phyloP scores from a whole-genome alignment of 164 flowering plant genomes.

The Annona squamosa region DNA sequence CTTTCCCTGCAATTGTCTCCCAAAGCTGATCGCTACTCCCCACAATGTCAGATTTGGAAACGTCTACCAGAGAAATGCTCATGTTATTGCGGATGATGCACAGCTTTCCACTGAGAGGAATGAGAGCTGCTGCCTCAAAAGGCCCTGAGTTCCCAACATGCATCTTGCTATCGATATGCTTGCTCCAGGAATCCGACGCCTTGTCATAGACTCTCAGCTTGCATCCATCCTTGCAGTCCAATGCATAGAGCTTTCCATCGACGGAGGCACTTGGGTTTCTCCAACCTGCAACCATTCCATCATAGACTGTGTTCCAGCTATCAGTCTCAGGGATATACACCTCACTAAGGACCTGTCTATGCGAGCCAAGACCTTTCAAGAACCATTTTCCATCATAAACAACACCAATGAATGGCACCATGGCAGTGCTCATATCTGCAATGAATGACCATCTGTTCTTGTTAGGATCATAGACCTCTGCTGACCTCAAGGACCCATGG shows the following conservation, averaged over 20 bases:
- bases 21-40: constrained; percentile 44
- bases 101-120: constrained; percentile 58
- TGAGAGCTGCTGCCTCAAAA: constrained; percentile 69
- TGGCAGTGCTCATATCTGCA: constrained; percentile 74
- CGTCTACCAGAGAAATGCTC: constrained; percentile 69
- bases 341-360: constrained; percentile 72
- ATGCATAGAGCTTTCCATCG: constrained; percentile 61
- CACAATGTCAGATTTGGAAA: constrained; percentile 30
- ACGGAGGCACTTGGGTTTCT: constrained; percentile 57
- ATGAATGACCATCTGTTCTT: constrained; percentile 75
- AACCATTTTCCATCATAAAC: constrained; percentile 79
- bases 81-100: constrained; percentile 73
- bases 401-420: constrained; percentile 82
- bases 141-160: constrained; percentile 69
- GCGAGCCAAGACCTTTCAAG: constrained; percentile 73
- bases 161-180: constrained; percentile 57
- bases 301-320: constrained; percentile 59
- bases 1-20: constrained; percentile 72
- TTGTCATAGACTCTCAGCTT: constrained; percentile 65
- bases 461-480: constrained; percentile 79
- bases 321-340: constrained; percentile 59
- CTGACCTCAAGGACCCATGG: constrained; percentile 59
- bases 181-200: constrained; percentile 57
- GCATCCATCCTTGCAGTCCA: constrained; percentile 86
- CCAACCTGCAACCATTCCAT: constrained; percentile 86